These are phyloP conservation scores for Corylus heterophylla DNA, from an alignment of 306 rosid genomes.

Conservation along the genomic window DNA sequence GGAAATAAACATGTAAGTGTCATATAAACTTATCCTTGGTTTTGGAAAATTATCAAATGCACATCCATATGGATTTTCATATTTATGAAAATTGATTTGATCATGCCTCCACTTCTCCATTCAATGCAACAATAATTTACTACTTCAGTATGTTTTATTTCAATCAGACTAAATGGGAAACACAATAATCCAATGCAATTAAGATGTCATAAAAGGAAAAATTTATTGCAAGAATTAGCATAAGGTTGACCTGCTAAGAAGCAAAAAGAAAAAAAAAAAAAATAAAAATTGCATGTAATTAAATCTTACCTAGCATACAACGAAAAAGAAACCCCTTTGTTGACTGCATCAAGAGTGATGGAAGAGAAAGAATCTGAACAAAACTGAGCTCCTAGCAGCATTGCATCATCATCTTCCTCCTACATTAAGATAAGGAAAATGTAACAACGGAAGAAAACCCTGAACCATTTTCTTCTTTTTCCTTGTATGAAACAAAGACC, in stretches of 20 bases:
- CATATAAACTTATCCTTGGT: background rate
- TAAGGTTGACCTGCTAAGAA: background rate
- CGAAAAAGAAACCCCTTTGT: constrained; percentile 61
- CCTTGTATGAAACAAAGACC: constrained; percentile 4
- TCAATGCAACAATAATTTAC: background rate
- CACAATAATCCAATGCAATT: background rate
- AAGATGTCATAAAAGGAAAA: background rate
- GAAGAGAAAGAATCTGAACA: constrained; percentile 85
- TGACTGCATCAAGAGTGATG: constrained; percentile 58
- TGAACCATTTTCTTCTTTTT: constrained; percentile 8
- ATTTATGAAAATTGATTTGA: constrained; percentile 8
- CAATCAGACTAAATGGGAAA: background rate
- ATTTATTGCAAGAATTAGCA: background rate
- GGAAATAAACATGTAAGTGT: background rate
- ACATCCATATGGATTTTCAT: background rate
- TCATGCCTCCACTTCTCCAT: background rate
- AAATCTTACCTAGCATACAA: constrained; percentile 67
- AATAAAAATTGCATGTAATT: background rate
- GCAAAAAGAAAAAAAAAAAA: background rate
- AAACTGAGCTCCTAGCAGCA: constrained; percentile 86
- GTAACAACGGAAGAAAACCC: constrained; percentile 9
- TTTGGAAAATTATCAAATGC: constrained; percentile 15
- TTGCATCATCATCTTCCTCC: constrained; percentile 88
- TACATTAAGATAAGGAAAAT: constrained; percentile 28
- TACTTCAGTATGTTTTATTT: background rate